Conservation (phyloP, 257 asterid genomes). For the Paulownia fortunei region DNA sequence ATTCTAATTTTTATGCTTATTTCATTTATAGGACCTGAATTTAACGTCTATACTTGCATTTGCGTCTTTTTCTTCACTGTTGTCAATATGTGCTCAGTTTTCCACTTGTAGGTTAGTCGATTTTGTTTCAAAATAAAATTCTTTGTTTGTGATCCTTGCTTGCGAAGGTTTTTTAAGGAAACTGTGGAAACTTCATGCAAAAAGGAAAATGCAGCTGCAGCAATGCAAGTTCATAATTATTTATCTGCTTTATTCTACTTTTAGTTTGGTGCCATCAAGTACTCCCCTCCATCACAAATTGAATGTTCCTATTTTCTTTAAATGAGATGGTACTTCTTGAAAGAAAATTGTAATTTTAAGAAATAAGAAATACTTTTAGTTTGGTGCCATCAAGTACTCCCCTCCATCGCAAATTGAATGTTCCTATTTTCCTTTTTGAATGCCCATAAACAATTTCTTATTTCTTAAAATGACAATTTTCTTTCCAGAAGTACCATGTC, state of each 20-base stretch:
- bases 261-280: neutral
- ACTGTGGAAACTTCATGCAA: neutral
- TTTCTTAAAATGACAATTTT: neutral
- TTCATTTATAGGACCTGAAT: slow-evolving; percentile 7
- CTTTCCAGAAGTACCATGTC: neutral
- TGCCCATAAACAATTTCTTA: neutral
- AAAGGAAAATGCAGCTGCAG: neutral
- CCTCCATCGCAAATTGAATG: neutral
- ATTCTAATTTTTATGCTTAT: slow-evolving; percentile 10
- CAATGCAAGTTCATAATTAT: neutral
- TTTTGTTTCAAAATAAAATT: neutral
- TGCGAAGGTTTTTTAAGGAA: neutral
- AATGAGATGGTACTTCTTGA: too few relatives aligned
- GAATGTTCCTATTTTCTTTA: neutral
- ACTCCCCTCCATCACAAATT: neutral
- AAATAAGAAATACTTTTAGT: too few relatives aligned
- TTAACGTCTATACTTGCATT: slow-evolving; percentile 26
- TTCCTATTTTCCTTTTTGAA: neutral
- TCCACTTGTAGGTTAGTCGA: neutral
- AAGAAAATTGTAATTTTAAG: too few relatives aligned
- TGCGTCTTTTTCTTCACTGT: slow-evolving; percentile 6
- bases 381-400: neutral
- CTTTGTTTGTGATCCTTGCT: neutral
- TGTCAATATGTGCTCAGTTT: slow-evolving; percentile 15
- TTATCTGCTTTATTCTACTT: neutral